Base-by-base conservation (phyloP, 305 asterid species). In the Fraxinus albicans region DNA sequence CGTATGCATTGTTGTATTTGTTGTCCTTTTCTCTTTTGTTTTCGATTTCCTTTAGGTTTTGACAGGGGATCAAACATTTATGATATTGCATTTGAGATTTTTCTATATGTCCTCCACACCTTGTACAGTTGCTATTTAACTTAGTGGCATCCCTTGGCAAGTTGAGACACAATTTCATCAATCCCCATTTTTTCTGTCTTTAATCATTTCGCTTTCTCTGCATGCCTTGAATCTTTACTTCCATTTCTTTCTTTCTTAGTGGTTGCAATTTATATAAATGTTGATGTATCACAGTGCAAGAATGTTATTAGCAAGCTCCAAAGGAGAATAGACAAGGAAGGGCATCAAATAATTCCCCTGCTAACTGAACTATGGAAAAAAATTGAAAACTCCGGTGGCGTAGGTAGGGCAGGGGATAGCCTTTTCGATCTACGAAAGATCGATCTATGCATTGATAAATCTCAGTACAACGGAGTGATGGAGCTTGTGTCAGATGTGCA, bases 361-460 rank as follows among this genome's bases (percentile, higher is more conserved):
- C 91, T 97, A 78, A 93, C 94, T 79, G 98, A 93, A 82, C 94
- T 97, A 78, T 97, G 99, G 99, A 95, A 88, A 87, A 94, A 92
- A 89, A 88, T 88, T 65, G 97, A 91, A 80, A 90, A 86, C 88
- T 91, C 96, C 69, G 82, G 90, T 81, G 85, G 83, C 33, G 60
- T 84, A 82, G 88, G 88, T 81, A 91, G 89, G 80, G 5, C 90
- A 13, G 95, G 88, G 67, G 96, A 95, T 88, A 88, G 78, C 88
- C 82, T 91, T 83, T 85, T 95, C 87, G 93, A 93, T 88, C 85
- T 94, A 74, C 90, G 89, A 76, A 93, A 91, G 90, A 90, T 97
- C 77, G 92, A 91, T 87, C 74, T 86, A 82, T 96, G 94, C 69
- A 87, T 97, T 73, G 98, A 97, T 83, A 90, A 87, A 85, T 87